A percentile compares a stretch with the other conserved stretches of the same genome.
These are phyloP conservation scores for Lomentospora prolificans DNA, from an alignment of 2,329 filamentous ascomycete species.

Conservation along the genomic window DNA sequence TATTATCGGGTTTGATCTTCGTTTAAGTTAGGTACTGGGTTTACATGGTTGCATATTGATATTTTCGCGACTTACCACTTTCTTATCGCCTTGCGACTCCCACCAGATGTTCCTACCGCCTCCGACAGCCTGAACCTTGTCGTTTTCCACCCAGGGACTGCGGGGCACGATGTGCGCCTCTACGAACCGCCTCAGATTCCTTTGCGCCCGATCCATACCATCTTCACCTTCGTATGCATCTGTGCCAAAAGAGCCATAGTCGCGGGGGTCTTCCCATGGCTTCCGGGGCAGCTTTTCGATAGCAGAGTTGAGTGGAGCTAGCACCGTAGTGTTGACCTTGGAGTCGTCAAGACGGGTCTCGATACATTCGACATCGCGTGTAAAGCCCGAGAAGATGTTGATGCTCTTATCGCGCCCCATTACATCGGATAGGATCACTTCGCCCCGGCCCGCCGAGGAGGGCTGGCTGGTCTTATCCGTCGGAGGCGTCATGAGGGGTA, in stretches of 20 bases:
- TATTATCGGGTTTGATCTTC: conserved; percentile 66
- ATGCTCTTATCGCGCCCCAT: conserved; percentile 69
- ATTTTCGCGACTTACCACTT: conserved; percentile 43
- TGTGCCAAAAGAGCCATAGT: conserved; percentile 58
- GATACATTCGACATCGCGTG: conserved; percentile 63
- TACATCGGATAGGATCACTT: conserved; percentile 70
- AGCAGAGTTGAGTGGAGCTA: conserved; percentile 78
- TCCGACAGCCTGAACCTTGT: conserved; percentile 58
- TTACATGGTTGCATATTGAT: conserved; percentile 5
- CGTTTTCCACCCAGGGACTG: conserved; percentile 64
- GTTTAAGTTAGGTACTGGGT: conserved; percentile 1
- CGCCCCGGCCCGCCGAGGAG: not conserved
- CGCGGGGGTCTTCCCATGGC: conserved; percentile 71
- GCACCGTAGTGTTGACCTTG: conserved; percentile 64
- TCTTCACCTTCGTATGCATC: conserved; percentile 66
- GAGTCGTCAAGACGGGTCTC: conserved; percentile 58
- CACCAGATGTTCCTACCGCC: conserved; percentile 66
- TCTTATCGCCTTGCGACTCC: conserved; percentile 60
- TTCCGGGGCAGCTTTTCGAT: conserved; percentile 72
- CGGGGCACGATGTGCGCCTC: conserved; percentile 70
- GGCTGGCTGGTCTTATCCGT: not conserved
- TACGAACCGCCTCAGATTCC: conserved; percentile 72
- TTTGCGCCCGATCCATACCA: conserved; percentile 65
- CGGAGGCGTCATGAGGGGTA: conserved; percentile 1
- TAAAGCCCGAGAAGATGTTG: conserved; percentile 75